A percentile compares a stretch with the other conserved stretches of the same genome.
Conservation (phyloP, 352 stramenopile species). For the Pythium plurisporium region DNA sequence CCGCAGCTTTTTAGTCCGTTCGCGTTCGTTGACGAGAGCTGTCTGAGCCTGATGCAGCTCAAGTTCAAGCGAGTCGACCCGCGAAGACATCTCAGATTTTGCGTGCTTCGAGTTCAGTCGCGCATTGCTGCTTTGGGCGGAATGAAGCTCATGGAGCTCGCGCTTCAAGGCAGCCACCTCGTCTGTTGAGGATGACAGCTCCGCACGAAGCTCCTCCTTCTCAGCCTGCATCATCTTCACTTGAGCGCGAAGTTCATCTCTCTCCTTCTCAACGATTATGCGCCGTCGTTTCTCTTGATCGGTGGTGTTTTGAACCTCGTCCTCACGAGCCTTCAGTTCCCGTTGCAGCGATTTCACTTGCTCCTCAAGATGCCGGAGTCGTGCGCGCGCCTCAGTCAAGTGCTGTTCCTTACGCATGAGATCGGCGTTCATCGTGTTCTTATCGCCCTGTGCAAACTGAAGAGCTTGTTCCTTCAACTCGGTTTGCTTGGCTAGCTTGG, state of each 20-base stretch:
- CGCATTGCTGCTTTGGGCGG: conserved; percentile 1
- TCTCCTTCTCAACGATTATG: conserved; percentile 6
- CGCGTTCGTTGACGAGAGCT: conserved; percentile 19
- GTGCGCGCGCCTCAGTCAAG: conserved; percentile 12
- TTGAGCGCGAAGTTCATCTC: conserved; percentile 10
- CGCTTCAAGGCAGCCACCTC: conserved; percentile 17
- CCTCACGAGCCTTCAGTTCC: conserved; percentile 15
- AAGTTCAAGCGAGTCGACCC: conserved; percentile 16
- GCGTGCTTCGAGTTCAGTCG: conserved; percentile 12
- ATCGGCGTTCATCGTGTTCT: conserved; percentile 16
- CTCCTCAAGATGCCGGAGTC: conserved; percentile 20
- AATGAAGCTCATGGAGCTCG: conserved; percentile 8
- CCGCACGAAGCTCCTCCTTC: conserved; percentile 8
- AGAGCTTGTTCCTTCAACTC: conserved; percentile 19
- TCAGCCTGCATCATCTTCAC: conserved; percentile 13
- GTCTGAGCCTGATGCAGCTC: conserved; percentile 22
- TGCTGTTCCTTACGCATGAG: conserved; percentile 22
- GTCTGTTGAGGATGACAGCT: conserved; percentile 12
- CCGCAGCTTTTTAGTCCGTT: conserved; percentile 18
- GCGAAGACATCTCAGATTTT: conserved; percentile 16
- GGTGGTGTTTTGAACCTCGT: neutral
- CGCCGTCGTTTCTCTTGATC: conserved; percentile 12
- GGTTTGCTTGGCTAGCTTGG: conserved; percentile 14
- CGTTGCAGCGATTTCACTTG: conserved; percentile 18
- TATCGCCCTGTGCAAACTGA: conserved; percentile 22